A percentile compares a stretch with the other conserved stretches of the same genome.
These are phyloP conservation scores for Aegilops umbellulata DNA, from an alignment of 176 grass and related monocot genomes.

Conservation along the genomic window DNA sequence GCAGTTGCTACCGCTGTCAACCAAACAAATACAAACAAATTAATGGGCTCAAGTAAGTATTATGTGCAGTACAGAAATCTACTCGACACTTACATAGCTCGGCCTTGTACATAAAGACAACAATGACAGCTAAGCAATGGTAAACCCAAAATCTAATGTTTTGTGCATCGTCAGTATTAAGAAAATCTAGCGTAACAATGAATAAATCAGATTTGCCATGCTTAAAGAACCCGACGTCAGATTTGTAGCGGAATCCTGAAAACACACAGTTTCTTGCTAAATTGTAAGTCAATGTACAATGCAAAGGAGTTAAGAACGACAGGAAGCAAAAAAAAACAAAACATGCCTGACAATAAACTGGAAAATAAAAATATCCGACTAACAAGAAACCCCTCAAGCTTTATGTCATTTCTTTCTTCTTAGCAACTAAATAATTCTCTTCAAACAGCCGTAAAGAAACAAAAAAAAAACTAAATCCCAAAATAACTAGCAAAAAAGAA, in stretches of 20 bases:
- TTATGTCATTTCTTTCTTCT: background rate
- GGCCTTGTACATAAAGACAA: background rate
- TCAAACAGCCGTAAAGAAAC: background rate
- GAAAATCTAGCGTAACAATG: conserved; percentile 16
- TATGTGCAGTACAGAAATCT: background rate
- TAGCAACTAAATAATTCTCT: background rate
- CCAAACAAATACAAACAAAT: conserved; percentile 1
- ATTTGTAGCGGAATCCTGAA: no score
- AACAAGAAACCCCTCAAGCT: background rate
- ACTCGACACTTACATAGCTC: background rate
- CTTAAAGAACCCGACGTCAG: no score
- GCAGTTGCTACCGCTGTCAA: conserved; percentile 40
- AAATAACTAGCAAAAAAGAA: background rate
- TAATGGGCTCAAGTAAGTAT: background rate
- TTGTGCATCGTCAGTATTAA: background rate
- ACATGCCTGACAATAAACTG: background rate
- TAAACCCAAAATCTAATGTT: conserved; percentile 4
- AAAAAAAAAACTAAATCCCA: conserved; percentile 18
- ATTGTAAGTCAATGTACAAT: background rate
- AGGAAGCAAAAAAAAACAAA: background rate
- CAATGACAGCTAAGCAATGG: background rate
- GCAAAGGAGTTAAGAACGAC: background rate
- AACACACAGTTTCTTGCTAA: background rate
- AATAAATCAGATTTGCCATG: background rate
- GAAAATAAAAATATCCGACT: background rate